These are phyloP conservation scores for Taphrina communis DNA, from an alignment of 1,139 yeast species.

Conservation along the genomic window DNA sequence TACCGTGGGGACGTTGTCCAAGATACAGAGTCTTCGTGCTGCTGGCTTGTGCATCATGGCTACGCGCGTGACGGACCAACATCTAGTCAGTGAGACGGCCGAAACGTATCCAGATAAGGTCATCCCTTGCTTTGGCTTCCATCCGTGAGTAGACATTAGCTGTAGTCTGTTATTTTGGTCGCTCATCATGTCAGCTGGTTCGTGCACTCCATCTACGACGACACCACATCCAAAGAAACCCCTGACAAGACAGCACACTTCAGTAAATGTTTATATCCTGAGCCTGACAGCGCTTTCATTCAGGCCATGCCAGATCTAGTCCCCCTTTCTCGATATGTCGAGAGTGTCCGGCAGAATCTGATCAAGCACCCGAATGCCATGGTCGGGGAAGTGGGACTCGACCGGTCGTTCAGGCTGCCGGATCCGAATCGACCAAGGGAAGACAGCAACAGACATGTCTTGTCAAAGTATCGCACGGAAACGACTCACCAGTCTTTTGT, in stretches of 20 bases:
- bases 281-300: slow-evolving; percentile 55
- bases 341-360: slow-evolving; percentile 51
- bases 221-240: slow-evolving; percentile 55
- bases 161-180: not conserved
- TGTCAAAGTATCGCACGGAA: slow-evolving; percentile 57
- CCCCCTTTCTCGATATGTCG: slow-evolving; percentile 55
- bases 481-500: slow-evolving; percentile 69
- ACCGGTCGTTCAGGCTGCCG: slow-evolving; percentile 75
- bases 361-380: slow-evolving; percentile 49
- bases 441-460: slow-evolving; percentile 50
- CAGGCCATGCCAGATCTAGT: slow-evolving; percentile 67
- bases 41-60: slow-evolving; percentile 50
- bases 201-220: slow-evolving; percentile 89
- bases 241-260: slow-evolving; percentile 61
- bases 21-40: slow-evolving; percentile 47
- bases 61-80: slow-evolving; percentile 53
- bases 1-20: slow-evolving; percentile 45
- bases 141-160: slow-evolving; percentile 29
- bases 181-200: slow-evolving; percentile 54
- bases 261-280: slow-evolving; percentile 57
- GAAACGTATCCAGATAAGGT: slow-evolving; percentile 52
- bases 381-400: slow-evolving; percentile 92
- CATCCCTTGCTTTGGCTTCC: slow-evolving; percentile 64
- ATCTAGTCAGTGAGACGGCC: slow-evolving; percentile 50
- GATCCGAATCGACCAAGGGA: slow-evolving; percentile 48